Evolutionary conservation across 2,329 filamentous ascomycete species (phyloP).

Genomic region (Colletotrichum phormii): DNA sequence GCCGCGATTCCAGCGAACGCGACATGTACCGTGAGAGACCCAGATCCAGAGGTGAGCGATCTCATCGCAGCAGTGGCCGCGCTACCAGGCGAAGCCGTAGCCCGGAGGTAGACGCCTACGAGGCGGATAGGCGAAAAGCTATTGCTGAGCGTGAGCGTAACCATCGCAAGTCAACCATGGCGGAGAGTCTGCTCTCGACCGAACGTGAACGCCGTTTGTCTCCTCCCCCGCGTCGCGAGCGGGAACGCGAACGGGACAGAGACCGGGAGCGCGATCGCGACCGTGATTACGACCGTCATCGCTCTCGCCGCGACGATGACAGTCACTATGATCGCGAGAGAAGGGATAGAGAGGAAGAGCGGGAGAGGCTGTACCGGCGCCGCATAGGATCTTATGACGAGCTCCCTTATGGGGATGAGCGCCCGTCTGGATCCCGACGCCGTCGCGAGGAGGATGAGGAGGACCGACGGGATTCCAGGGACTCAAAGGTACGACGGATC

Average conservation of each 20-base stretch:
- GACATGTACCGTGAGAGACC: slow-evolving; percentile 70
- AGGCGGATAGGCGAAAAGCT: slow-evolving; percentile 93
- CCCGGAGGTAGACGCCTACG: slow-evolving; percentile 93
- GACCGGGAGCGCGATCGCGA: slow-evolving; percentile 52
- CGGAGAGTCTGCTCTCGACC: slow-evolving; percentile 67
- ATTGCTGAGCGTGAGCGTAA: slow-evolving; percentile 95
- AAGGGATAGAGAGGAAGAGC: slow-evolving; percentile 88
- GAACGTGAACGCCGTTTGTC: slow-evolving; percentile 58
- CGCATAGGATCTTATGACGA: slow-evolving; percentile 86
- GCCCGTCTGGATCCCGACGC: slow-evolving; percentile 74
- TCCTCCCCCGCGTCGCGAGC: slow-evolving; percentile 52
- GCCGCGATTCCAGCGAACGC: slow-evolving; percentile 65
- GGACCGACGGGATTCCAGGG: slow-evolving; percentile 74
- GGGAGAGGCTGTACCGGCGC: slow-evolving; percentile 88
- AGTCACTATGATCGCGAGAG: slow-evolving; percentile 87
- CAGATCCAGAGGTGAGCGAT: slow-evolving; percentile 69
- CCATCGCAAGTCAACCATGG: slow-evolving; percentile 83
- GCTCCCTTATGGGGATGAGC: slow-evolving; percentile 88
- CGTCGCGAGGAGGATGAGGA: slow-evolving; percentile 84
- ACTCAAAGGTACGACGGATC: slow-evolving; percentile 69
- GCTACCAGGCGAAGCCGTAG: slow-evolving; percentile 79
- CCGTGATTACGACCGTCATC: slow-evolving; percentile 62
- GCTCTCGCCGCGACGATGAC: slow-evolving; percentile 70
- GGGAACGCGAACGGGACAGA: slow-evolving; percentile 43
- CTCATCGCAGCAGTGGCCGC: slow-evolving; percentile 69